These are phyloP conservation scores for Leccinum pachyderme DNA, from an alignment of 1,284 basidiomycete species.

Conservation along the genomic window DNA sequence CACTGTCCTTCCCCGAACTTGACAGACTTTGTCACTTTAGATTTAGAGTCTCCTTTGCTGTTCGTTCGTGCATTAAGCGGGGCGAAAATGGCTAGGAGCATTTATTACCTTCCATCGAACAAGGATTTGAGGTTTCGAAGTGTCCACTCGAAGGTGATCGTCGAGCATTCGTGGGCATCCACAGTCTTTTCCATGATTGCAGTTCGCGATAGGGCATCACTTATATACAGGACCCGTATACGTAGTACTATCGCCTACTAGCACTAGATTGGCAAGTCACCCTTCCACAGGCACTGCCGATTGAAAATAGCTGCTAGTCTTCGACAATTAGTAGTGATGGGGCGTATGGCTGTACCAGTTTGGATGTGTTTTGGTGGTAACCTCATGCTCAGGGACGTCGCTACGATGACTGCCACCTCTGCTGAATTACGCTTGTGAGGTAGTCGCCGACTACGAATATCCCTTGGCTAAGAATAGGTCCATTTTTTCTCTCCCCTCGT, in stretches of 20 bases:
- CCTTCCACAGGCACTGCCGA: too few relatives aligned
- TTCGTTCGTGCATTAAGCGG: conserved; percentile 1
- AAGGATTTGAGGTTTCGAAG: conserved; percentile 63
- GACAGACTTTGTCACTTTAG: conserved; percentile 65
- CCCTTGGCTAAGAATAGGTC: not conserved
- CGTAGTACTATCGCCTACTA: not conserved
- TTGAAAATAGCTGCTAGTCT: too few relatives aligned
- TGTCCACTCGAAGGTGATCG: conserved; percentile 75
- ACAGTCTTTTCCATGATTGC: conserved; percentile 24
- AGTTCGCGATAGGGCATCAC: not conserved
- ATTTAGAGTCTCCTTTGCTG: conserved; percentile 66
- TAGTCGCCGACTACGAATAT: not conserved
- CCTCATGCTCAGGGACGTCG: conserved; percentile 6
- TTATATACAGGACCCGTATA: too few relatives aligned
- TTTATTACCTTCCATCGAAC: conserved; percentile 64
- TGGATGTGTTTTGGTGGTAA: conserved; percentile 4
- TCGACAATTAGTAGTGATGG: too few relatives aligned
- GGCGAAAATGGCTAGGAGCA: not conserved
- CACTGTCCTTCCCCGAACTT: conserved; percentile 68
- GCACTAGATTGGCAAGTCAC: not conserved
- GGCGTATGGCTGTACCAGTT: not conserved
- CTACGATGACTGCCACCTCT: conserved; percentile 18
- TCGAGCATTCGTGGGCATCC: conserved; percentile 49
- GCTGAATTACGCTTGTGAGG: conserved; percentile 1
- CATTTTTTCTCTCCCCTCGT: not conserved